Evolutionary conservation across 352 stramenopile species (phyloP).

Genomic region (Phytopythium chamaehyphon): DNA sequence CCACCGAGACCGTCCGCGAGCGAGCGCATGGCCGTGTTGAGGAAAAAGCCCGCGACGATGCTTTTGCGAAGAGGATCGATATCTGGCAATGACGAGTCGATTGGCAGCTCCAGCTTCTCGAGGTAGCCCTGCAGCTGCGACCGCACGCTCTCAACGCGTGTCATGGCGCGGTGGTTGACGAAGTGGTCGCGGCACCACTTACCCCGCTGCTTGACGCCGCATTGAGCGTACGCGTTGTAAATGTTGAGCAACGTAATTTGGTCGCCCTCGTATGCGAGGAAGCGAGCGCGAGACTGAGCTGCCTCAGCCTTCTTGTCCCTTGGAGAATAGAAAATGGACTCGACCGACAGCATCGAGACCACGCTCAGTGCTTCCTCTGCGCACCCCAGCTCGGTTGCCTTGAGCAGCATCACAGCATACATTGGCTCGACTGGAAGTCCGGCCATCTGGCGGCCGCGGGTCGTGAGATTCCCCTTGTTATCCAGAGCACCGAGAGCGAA

Average conservation of each 20-base stretch:
- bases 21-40: conserved; percentile 87
- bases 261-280: conserved; percentile 80
- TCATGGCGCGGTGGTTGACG: conserved; percentile 82
- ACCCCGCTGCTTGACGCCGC: conserved; percentile 67
- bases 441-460: conserved; percentile 78
- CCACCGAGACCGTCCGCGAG: conserved; percentile 51
- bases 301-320: conserved; percentile 82
- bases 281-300: conserved; percentile 70
- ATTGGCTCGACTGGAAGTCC: conserved; percentile 86
- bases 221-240: conserved; percentile 73
- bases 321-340: conserved; percentile 88
- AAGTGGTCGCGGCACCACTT: conserved; percentile 89
- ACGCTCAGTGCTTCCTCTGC: conserved; percentile 83
- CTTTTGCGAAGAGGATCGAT: conserved; percentile 85
- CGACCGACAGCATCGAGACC: conserved; percentile 87
- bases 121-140: conserved; percentile 68
- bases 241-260: conserved; percentile 85
- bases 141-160: conserved; percentile 79
- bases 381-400: conserved; percentile 72
- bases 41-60: conserved; percentile 85
- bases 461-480: conserved; percentile 55
- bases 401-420: conserved; percentile 87
- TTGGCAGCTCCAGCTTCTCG: conserved; percentile 60
- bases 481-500: conserved; percentile 75
- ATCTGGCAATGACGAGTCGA: conserved; percentile 68